Percentiles rank a stretch among this genome's conserved stretches.
Conservation (phyloP, 192 early-diverging fungal species). For the Entomortierella parvispora region DNA sequence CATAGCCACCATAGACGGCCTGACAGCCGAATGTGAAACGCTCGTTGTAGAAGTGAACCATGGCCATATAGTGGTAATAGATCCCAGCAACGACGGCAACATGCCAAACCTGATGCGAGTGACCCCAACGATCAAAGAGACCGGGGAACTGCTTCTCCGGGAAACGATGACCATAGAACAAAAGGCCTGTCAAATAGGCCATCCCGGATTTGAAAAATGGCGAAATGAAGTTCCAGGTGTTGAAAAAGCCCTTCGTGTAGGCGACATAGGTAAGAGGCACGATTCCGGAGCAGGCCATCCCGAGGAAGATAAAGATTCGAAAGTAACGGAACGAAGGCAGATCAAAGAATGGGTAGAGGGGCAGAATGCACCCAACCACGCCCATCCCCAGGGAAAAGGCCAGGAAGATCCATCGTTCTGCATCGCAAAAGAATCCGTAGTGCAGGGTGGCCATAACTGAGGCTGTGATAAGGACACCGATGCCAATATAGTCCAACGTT, state of each 20-base stretch:
- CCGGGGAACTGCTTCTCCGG: slow-evolving; percentile 72
- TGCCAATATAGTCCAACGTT: slow-evolving; percentile 74
- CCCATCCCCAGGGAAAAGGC: slow-evolving; percentile 54
- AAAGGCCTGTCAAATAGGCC: slow-evolving; percentile 66
- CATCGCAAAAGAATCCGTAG: slow-evolving; percentile 68
- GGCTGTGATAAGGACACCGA: slow-evolving; percentile 69
- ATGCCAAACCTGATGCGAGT: slow-evolving; percentile 73
- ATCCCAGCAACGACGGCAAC: slow-evolving; percentile 70
- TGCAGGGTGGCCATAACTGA: slow-evolving; percentile 65
- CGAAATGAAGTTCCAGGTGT: slow-evolving; percentile 57
- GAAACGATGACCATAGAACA: slow-evolving; percentile 70
- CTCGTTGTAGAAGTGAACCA: slow-evolving; percentile 62
- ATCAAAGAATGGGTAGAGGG: slow-evolving; percentile 67
- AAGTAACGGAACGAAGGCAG: slow-evolving; percentile 59
- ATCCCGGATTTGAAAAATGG: slow-evolving; percentile 61
- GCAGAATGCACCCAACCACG: slow-evolving; percentile 58
- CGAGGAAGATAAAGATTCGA: slow-evolving; percentile 65
- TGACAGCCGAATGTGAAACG: slow-evolving; percentile 61
- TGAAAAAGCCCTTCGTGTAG: slow-evolving; percentile 51
- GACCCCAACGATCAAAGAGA: slow-evolving; percentile 65
- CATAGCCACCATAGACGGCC: slow-evolving; percentile 46
- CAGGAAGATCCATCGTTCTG: slow-evolving; percentile 60
- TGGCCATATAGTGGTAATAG: slow-evolving; percentile 69
- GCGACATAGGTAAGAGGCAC: slow-evolving; percentile 64
- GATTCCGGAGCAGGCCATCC: slow-evolving; percentile 60